Base-by-base conservation (phyloP, 371 early-diverging fungal genomes). In the Apophysomyces variabilis region DNA sequence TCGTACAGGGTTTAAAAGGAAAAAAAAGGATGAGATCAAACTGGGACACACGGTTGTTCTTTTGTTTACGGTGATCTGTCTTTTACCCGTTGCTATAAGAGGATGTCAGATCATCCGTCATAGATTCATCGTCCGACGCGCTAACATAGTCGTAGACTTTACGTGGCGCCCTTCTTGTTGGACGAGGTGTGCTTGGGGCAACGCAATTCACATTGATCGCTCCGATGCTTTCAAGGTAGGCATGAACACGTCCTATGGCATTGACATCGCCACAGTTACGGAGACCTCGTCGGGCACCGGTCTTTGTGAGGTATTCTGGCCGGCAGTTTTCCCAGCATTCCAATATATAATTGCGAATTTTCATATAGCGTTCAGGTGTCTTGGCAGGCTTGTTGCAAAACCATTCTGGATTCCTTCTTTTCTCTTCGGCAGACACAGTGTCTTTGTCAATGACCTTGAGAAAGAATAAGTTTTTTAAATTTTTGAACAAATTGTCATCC, bases 241-340 rank as follows among this genome's bases (percentile, higher is more conserved):
- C 67, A 72, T 96, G 96, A 5, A 97, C 92, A 5, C 96, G 82
- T 4, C 93, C 89, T 35, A 97, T 94, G 2, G 95, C 95, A 75
- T 97, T 94, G 18, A 96, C 96, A 69, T 96, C 96, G 18, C 96
- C 96, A 66, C 89, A 90, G 69, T 90, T 86, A 41, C 74, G 69
- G 4, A 82, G 66, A 8, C 72, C 77, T 56, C 67, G 68, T 13
- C 83, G 66, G 1, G 80, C 76, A 54, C 69, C 67, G n/a, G 79
- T 75, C 32, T 77, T 90, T 14, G 83, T 78, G 39, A 95, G 74
- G 62, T 94, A 93, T 26, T 84, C 75, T 0, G 93, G 92, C 39
- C 82, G 77, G 16, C 78, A 78, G 5, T 70, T 65, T 32, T 83
- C 67, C 97, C 97, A 96, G 38, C 85, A 82, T 5, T 80, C 78